A percentile compares a stretch with the other conserved stretches of the same genome.
These are phyloP conservation scores for Tephrocybe rancida DNA, from an alignment of 768 basidiomycete species.

Conservation along the genomic window DNA sequence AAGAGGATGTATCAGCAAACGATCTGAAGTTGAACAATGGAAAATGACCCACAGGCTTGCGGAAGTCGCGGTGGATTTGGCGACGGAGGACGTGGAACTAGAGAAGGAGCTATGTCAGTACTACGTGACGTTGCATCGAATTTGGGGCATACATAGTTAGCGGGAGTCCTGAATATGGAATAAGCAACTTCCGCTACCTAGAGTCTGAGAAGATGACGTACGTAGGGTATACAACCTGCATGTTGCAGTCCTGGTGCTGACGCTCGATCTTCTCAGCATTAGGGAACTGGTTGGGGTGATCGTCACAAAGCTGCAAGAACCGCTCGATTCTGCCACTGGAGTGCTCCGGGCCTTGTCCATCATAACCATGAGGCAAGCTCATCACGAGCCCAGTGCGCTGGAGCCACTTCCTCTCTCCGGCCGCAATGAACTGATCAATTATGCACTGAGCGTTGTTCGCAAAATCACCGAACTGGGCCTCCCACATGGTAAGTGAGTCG, in stretches of 20 bases:
- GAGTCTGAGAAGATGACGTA: conserved; percentile 37
- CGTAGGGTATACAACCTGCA: conserved; percentile 99
- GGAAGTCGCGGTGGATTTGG: conserved; percentile 97
- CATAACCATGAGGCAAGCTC: conserved; percentile 92
- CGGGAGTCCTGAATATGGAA: conserved; percentile 69
- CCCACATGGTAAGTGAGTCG: conserved; percentile 92
- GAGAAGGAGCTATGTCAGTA: conserved; percentile 10
- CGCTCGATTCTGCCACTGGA: conserved; percentile 94
- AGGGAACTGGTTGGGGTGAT: conserved; percentile 92
- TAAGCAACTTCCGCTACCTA: conserved; percentile 14
- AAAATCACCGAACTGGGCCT: conserved; percentile 98
- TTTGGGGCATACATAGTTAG: conserved; percentile 73
- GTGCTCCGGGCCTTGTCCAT: conserved; percentile 98
- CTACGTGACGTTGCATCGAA: background rate
- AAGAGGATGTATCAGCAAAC: background rate
- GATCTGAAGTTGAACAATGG: background rate
- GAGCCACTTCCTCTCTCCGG: conserved; percentile 97
- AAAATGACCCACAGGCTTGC: conserved; percentile 74
- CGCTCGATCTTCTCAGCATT: conserved; percentile 86
- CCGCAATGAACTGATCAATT: conserved; percentile 98
- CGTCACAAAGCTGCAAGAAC: conserved; percentile 97
- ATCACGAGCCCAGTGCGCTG: conserved; percentile 92
- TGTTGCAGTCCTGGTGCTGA: conserved; percentile 98
- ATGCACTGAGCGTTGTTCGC: conserved; percentile 97
- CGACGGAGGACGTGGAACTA: conserved; percentile 97